phyloP scores from a whole-genome alignment of 169 alveolate genomes.

The Plasmodium chabaudi region DNA sequence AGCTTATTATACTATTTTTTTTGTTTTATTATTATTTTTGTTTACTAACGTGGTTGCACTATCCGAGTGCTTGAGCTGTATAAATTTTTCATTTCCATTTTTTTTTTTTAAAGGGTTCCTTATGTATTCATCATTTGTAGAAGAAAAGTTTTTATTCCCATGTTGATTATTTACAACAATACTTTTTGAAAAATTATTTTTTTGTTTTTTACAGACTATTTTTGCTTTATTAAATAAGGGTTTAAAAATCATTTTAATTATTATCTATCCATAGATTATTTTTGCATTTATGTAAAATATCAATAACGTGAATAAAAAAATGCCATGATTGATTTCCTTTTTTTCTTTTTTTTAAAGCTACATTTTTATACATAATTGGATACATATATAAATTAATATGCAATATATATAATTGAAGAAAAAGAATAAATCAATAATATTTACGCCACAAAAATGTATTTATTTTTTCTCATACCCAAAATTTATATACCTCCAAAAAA shows the following conservation, averaged over 20 bases:
- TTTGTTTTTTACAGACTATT: slow-evolving; percentile 29
- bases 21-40: neutral
- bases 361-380: too few species aligned
- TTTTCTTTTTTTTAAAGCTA: too few species aligned
- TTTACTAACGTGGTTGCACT: slow-evolving; percentile 41
- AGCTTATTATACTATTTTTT: too few species aligned
- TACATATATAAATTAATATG: too few species aligned
- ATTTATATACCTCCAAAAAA: too few species aligned
- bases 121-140: slow-evolving; percentile 3
- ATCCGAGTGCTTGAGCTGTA: slow-evolving; percentile 66
- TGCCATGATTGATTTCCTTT: too few species aligned
- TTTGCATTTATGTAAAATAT: neutral
- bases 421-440: too few species aligned
- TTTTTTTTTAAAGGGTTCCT: neutral
- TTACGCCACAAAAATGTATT: too few species aligned
- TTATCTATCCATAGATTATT: neutral
- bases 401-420: too few species aligned
- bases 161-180: neutral
- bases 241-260: slow-evolving; percentile 40
- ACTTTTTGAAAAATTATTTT: neutral
- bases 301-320: neutral
- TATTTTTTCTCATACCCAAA: too few species aligned
- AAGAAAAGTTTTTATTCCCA: slow-evolving; percentile 19
- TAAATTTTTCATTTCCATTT: slow-evolving; percentile 10
- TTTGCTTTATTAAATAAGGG: slow-evolving; percentile 16